Base-by-base conservation (phyloP, 2,329 filamentous ascomycete genomes). In the Trichoderma atroviride region DNA sequence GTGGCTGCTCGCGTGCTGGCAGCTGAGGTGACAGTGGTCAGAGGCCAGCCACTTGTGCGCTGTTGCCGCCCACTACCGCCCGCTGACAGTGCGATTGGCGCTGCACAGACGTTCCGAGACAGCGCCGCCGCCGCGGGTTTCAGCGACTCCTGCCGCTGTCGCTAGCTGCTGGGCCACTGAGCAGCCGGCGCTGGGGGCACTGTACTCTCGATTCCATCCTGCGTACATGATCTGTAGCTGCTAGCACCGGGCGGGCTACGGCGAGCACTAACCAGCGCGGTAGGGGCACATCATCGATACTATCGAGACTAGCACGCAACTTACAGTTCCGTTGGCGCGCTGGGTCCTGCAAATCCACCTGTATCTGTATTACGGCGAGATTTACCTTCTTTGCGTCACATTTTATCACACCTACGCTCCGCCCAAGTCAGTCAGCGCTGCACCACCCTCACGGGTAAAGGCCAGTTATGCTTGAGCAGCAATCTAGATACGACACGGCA, bases 1-100 rank as follows among this genome's bases (percentile, higher is more conserved):
- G 37, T 52, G 60, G 61, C 61, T 67, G 68, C 68, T 70, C 69
- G 69, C 69, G 69, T 70, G 69, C 69, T 70, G 57, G 69, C 58
- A 64, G 69, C 37, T 50, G 47, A 58, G 37, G 47, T 69, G 59
- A 47, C 68, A 52, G 69, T 59, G 63, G 69, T 70, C 66, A 69
- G 64, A 64, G 61, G 35, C 52, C 64, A 59, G 56, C 55, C 64
- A 60, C 63, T 43, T 35, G 37, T 59, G 55, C 37, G 56, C 50
- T 40, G 65, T 43, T 43, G 37, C 40, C 50, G 29, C 63, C 40
- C 40, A 43, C 40, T 43, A 19, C 5, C 33, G 55, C 47, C 56
- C 47, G 14, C 24, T 43, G 31, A 47, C 52, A 47, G 62, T 50
- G 58, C 58, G 27, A 61, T 60, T 61, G 58, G 37, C 10, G 27